Evolutionary conservation across 1,284 basidiomycete genomes (phyloP).

Genomic region (Ustilago crameri): DNA sequence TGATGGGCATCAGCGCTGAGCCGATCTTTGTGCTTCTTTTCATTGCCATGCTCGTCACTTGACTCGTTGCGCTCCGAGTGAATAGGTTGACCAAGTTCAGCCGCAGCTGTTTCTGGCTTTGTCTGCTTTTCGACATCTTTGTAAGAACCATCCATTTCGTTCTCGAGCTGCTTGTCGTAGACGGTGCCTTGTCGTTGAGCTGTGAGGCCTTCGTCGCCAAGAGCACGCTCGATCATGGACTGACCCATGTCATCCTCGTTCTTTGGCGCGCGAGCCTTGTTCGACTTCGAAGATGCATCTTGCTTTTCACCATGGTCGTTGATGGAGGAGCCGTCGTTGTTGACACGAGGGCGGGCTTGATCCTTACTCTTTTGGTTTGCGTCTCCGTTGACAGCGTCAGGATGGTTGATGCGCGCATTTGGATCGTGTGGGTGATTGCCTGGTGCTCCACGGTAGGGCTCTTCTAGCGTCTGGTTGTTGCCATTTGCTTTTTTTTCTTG

Average conservation of each 20-base stretch:
- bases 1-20: slow-evolving; percentile 25
- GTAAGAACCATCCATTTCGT: slow-evolving; percentile 44
- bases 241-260: slow-evolving; percentile 38
- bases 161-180: slow-evolving; percentile 39
- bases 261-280: slow-evolving; percentile 2
- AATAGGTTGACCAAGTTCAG: slow-evolving; percentile 34
- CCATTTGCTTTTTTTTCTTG: neutral
- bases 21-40: slow-evolving; percentile 4
- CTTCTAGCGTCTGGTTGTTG: neutral
- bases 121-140: slow-evolving; percentile 24
- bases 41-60: slow-evolving; percentile 1
- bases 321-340: neutral
- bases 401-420: slow-evolving; percentile 42
- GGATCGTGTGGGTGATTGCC: slow-evolving; percentile 53
- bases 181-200: slow-evolving; percentile 39
- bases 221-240: slow-evolving; percentile 40
- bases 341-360: neutral
- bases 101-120: slow-evolving; percentile 28
- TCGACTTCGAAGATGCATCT: neutral
- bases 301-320: neutral
- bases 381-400: slow-evolving; percentile 25
- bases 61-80: slow-evolving; percentile 36
- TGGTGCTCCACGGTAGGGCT: slow-evolving; percentile 32
- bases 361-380: neutral
- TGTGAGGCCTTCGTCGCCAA: slow-evolving; percentile 40